Conservation (phyloP, 495 filamentous ascomycete genomes). For the Stereocaulon alpinum region DNA sequence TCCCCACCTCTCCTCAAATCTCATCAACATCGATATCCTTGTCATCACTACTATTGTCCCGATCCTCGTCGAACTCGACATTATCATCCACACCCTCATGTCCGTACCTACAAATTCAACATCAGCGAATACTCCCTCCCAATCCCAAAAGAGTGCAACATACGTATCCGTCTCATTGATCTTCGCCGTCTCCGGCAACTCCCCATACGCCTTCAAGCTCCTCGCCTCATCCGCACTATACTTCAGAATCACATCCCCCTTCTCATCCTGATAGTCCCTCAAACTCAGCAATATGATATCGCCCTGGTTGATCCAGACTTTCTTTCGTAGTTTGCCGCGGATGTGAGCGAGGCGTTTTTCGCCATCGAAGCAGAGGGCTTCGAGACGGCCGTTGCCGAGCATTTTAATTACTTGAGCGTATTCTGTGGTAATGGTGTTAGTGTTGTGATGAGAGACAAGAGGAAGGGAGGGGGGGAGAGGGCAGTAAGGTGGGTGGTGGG, state of each 20-base stretch:
- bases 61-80: constrained; percentile 52
- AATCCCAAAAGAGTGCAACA: constrained; percentile 10
- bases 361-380: constrained; percentile 96
- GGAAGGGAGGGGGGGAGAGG: neutral
- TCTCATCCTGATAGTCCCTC: constrained; percentile 97
- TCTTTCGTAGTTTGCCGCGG: constrained; percentile 95
- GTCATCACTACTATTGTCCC: constrained; percentile 44
- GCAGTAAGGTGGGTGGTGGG: neutral
- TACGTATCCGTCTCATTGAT: constrained; percentile 99
- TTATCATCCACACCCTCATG: constrained; percentile 50
- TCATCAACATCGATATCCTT: constrained; percentile 53
- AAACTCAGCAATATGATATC: constrained; percentile 96
- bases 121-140: neutral
- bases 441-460: too few species aligned
- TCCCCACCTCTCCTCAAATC: constrained; percentile 36
- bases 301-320: constrained; percentile 96
- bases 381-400: constrained; percentile 94
- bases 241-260: constrained; percentile 98
- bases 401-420: constrained; percentile 98
- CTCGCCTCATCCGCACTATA: constrained; percentile 96
- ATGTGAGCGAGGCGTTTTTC: constrained; percentile 76
- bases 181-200: constrained; percentile 94
- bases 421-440: constrained; percentile 40
- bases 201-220: constrained; percentile 88
- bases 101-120: constrained; percentile 30